A percentile compares a stretch with the other conserved stretches of the same genome.
phyloP scores from a whole-genome alignment of 2,329 filamentous ascomycete genomes.

The Didymella lethalis region DNA sequence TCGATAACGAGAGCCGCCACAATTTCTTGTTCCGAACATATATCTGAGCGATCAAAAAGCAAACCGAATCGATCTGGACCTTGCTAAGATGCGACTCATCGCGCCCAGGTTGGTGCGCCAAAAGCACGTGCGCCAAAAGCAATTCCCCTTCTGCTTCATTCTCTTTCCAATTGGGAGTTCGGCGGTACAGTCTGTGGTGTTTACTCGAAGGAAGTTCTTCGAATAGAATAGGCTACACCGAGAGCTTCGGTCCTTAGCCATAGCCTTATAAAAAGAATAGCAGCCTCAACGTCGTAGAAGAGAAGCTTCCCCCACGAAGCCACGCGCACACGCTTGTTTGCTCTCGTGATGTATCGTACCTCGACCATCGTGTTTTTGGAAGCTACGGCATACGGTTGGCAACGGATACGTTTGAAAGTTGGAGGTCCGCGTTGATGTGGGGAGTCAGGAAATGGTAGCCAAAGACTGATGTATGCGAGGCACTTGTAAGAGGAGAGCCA shows the following conservation, averaged over 20 bases:
- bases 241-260: background rate
- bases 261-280: background rate
- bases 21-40: background rate
- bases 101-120: background rate
- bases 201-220: background rate
- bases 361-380: background rate
- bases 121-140: background rate
- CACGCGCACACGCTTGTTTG: background rate
- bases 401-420: background rate
- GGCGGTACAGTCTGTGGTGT: background rate
- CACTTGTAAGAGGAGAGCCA: background rate
- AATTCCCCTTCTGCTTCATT: background rate
- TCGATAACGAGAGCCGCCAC: background rate
- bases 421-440: background rate
- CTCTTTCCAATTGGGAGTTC: background rate
- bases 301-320: background rate
- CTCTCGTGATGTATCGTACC: background rate
- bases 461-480: background rate
- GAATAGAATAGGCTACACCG: background rate
- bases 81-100: background rate
- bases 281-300: background rate
- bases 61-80: background rate
- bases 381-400: background rate
- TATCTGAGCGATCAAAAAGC: background rate
- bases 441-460: background rate